Evolutionary conservation across 2,329 filamentous ascomycete genomes (phyloP), one percentile per base, ranked within the genome.

Genomic region (Xylaria sp.): DNA sequence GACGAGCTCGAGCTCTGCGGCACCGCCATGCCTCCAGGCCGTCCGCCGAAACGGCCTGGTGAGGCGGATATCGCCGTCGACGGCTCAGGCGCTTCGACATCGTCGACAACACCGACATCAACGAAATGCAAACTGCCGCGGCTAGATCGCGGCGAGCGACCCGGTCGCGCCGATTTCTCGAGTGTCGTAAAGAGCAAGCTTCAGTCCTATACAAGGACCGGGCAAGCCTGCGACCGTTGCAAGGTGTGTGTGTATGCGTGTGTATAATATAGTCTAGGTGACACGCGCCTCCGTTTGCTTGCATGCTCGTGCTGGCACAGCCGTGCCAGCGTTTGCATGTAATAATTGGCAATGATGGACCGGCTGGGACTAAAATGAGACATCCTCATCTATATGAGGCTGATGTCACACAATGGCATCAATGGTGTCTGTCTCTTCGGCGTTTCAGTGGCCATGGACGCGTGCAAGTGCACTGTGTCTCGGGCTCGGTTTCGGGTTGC

Each of bases 151-250:
- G 80, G 72, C 60, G 70, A 72, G 23, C 75, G 80, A 4, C 75
- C 80, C 28, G 83, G 73, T 40, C 72, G 74, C 26, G 77, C 85
- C 59, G 85, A 87, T 72, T 88, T 87, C 71, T 88, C 86, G 3
- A 83, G 79, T 65, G 84, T 86, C 38, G 85, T 88, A 72, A 88
- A 88, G 80, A 86, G 79, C 75, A 84, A 86, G 63, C 79, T 88
- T 53, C 83, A 85, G 71, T 84, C 85, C 3, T 87, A 87, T 71
- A 86, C 85, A 23, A 83, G 87, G 66, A 97, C 93, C 0, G 93
- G 93, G 10, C 93, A 97, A 81, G 93, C 93, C 38, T 97, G 93
- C 84, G 93, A 97, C 81, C 87, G 93, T 65, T 97, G 93, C 86
- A 96, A 95, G 87, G 91, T 93, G 80, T 74, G 85, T 76, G 28